Percentiles rank a stretch among this genome's conserved stretches.
These are phyloP conservation scores for Rhazya stricta DNA, from an alignment of 257 asterid species.

Conservation along the genomic window DNA sequence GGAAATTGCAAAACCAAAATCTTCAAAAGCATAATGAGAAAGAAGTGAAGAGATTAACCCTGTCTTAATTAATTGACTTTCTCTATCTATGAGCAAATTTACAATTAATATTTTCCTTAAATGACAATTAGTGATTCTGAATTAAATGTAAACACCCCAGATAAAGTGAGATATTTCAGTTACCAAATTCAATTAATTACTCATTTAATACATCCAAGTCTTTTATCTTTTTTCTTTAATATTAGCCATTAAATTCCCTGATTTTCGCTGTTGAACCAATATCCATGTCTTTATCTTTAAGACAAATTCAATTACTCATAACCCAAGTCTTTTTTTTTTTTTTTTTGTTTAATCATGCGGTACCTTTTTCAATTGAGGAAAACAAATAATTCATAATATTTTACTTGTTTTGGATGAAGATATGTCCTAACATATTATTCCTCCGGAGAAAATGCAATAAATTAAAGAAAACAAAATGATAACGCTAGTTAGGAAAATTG, in stretches of 20 bases:
- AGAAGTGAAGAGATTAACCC: background rate
- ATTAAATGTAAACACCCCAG: conserved; percentile 8
- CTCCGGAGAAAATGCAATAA: background rate
- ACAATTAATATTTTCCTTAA: conserved; percentile 21
- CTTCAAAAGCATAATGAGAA: background rate
- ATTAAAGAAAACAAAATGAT: too few relatives aligned
- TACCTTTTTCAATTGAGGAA: too few relatives aligned
- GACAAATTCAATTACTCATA: too few relatives aligned
- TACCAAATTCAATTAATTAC: conserved; percentile 19
- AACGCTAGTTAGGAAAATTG: too few relatives aligned
- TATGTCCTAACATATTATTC: background rate
- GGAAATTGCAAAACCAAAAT: background rate
- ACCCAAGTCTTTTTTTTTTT: too few relatives aligned
- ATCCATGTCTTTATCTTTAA: too few relatives aligned
- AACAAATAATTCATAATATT: background rate
- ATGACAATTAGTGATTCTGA: conserved; percentile 16
- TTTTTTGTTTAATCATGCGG: too few relatives aligned
- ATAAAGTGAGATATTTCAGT: conserved; percentile 21
- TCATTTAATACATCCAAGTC: conserved; percentile 4
- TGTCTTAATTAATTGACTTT: background rate
- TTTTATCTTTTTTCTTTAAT: background rate
- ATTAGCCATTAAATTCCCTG: background rate
- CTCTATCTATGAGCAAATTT: background rate
- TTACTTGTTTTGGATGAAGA: background rate
- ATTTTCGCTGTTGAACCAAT: background rate